Evolutionary conservation across 1,139 yeast species (phyloP), one percentile per base, ranked within the genome.

Genomic region (Pneumocystis sp.): DNA sequence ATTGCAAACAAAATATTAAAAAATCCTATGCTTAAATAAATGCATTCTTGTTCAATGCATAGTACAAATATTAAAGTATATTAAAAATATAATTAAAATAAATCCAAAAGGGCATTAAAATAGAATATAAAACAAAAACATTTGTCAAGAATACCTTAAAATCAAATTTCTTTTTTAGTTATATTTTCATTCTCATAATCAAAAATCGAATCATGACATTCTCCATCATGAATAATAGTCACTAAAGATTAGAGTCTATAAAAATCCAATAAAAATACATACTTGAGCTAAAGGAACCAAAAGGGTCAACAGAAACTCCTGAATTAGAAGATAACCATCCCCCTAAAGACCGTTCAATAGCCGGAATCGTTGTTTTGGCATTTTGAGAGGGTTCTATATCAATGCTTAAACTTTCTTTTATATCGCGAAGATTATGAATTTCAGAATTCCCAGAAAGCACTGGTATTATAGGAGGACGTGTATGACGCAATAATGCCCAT

Each of bases 391-490:
- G 25, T 25, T 50, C 72, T 62, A 73, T 71, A 61, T 77, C 79
- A 25, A 74, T 69, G 61, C 77, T 74, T 62, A 69, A 70, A 61
- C 74, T 72, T 63, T 70, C 75, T 73, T 70, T 70, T 70, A 70
- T 73, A 63, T 64, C 61, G 65, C 74, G 73, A 67, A 74, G 70
- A 64, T 71, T 71, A 50, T 70, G 71, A 1, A 72, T 73, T 57
- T 79, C 82, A 31, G 76, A 73, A n/a, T 80, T 83, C 63, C 79
- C 76, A 19, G 91, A 85, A 66, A 90, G 81, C 0, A 87, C 87
- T 0, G 98, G 98, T 37, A 93, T 85, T 85, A 93, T 86, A 15
- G 98, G 98, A 0, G 98, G 97, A 67, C 86, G 86, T 73, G 87
- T 95, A 75, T 93, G 89, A 70, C 98, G 81, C 68, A 93, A 78